Base-by-base conservation (phyloP, 306 rosid species). In the Vigna hirtella region DNA sequence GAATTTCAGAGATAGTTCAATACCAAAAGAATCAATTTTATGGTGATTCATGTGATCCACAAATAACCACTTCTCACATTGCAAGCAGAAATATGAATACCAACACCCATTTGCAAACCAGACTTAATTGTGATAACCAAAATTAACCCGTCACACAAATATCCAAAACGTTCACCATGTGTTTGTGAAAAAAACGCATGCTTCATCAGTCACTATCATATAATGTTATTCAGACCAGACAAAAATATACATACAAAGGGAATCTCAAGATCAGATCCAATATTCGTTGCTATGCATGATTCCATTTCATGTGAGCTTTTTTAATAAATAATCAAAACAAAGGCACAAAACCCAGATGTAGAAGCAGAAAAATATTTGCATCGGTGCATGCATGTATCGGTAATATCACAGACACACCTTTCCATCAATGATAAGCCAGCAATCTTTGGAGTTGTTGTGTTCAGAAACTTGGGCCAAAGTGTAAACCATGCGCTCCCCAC, bases 341-440 rank as follows among this genome's bases (percentile, higher is more conserved):
- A 55, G 20, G 30, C 13, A 20, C 26, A 16, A 16, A 45, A 45
- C 57, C 49, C 51, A 66, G 7, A 7, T 20, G 14, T 59, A 64
- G 62, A 65, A 66, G 52, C 36, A 42, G 3, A 70, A 82, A 76
- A 18, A 36, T 26, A 7, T 74, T 8, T 45, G 36, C 14, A 47
- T n/a, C 1, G 6, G 66, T 32, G 17, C 45, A 47, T 51, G 7
- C 30, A 47, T 51, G 7, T 34, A 82, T 43, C 20, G 2, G 14
- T 20, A 11, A 61, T 43, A 61, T 62, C 7, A 30, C 11, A 0
- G 6, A 18, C 9, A 40, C 2, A 42, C 98, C 96, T 89, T 93
- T 86, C 88, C 90, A 12, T 79, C 78, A 59, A 93, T 87, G 77
- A 93, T 47, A 32, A 93, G 86, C 96, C 96, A 93, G 72, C 98